Percentiles rank a stretch among this genome's conserved stretches.
phyloP scores from a whole-genome alignment of 257 asterid genomes.

The Striga asiatica region DNA sequence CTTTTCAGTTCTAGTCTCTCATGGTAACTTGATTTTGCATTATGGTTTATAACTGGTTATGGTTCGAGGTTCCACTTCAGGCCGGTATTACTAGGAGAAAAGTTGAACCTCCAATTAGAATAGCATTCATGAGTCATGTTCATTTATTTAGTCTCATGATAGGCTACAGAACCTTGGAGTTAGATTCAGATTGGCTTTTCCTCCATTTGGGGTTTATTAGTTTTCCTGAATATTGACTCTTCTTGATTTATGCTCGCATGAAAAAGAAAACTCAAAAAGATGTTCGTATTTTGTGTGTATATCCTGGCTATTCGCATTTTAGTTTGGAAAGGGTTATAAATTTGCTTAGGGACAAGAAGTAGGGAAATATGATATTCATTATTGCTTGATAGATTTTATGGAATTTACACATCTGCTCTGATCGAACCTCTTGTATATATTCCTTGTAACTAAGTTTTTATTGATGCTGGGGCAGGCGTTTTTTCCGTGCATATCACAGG shows the following conservation, averaged over 20 bases:
- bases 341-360: background rate
- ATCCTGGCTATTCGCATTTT: conserved; percentile 8
- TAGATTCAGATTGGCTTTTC: background rate
- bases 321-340: background rate
- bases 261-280: conserved; percentile 2
- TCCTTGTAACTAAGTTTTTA: conserved; percentile 13
- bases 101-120: too few relatives aligned
- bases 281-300: background rate
- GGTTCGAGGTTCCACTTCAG: background rate
- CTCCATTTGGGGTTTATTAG: background rate
- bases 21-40: background rate
- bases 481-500: conserved; percentile 73
- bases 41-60: background rate
- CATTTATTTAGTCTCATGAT: too few relatives aligned
- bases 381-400: background rate
- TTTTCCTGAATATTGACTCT: too few relatives aligned
- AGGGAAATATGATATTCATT: background rate
- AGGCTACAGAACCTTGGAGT: too few relatives aligned
- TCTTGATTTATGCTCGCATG: conserved; percentile 13
- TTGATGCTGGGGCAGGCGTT: conserved; percentile 51
- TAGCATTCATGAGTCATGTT: too few relatives aligned
- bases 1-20: conserved; percentile 6
- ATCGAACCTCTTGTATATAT: conserved; percentile 5
- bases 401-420: background rate
- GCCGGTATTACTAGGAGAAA: conserved; percentile 5